These are phyloP conservation scores for Powellomyces hirtus DNA, from an alignment of 192 early-diverging fungal genomes.

Conservation along the genomic window DNA sequence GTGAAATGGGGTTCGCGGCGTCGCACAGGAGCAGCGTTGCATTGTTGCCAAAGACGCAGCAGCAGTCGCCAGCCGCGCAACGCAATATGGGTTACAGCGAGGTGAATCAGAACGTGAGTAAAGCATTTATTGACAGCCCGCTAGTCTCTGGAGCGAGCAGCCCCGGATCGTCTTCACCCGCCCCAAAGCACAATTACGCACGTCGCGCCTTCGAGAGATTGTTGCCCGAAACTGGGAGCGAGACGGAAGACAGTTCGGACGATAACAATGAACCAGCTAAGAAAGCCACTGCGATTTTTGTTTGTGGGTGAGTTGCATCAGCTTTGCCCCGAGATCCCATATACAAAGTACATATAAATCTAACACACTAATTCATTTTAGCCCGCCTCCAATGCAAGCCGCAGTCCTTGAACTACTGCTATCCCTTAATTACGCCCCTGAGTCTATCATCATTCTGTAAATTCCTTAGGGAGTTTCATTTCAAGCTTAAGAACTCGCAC, in stretches of 20 bases:
- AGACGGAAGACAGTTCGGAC: not conserved
- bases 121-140: not conserved
- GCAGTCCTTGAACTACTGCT: not conserved
- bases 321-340: too few species aligned
- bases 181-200: too few species aligned
- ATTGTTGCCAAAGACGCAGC: too few species aligned
- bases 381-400: not conserved
- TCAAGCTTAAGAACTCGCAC: too few species aligned
- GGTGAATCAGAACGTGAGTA: not conserved
- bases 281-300: not conserved
- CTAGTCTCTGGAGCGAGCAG: not conserved
- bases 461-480: too few species aligned
- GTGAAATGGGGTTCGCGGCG: too few species aligned
- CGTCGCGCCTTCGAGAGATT: too few species aligned
- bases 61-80: not conserved
- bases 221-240: not conserved
- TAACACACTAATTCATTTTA: too few species aligned
- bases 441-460: not conserved
- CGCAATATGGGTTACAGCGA: too few species aligned
- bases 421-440: not conserved
- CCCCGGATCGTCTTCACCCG: not conserved
- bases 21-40: too few species aligned
- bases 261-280: not conserved
- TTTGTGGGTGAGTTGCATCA: not conserved
- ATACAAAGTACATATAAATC: too few species aligned